Percentiles rank a stretch among this genome's conserved stretches.
Conservation (phyloP, 2,329 filamentous ascomycete genomes). For the Colletotrichum phormii region DNA sequence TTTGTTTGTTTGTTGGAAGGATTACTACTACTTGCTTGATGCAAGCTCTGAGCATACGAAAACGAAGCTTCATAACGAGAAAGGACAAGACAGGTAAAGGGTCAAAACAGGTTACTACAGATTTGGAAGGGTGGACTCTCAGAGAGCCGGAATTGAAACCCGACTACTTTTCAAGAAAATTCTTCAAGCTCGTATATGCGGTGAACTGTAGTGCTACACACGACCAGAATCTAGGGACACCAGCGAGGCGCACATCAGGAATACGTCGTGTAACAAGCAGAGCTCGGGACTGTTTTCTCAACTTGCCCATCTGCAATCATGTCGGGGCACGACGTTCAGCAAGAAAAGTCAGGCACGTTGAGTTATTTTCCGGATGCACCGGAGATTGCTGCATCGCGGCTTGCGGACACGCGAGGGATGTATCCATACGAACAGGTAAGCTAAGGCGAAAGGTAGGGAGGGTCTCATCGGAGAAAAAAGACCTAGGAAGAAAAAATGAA, state of each 20-base stretch:
- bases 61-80: constrained; percentile 2
- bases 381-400: background rate
- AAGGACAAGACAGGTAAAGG: background rate
- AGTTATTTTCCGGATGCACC: background rate
- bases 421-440: background rate
- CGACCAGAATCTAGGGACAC: background rate
- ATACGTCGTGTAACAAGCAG: background rate
- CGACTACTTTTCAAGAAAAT: background rate
- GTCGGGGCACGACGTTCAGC: background rate
- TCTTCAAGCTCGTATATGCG: background rate
- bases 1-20: constrained; percentile 2
- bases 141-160: background rate
- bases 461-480: background rate
- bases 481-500: background rate
- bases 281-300: background rate
- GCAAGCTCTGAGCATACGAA: constrained; percentile 1
- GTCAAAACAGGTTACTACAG: background rate
- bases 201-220: background rate
- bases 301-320: background rate
- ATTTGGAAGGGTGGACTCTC: background rate
- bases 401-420: background rate
- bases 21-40: constrained; percentile 1
- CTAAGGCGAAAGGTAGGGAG: too few relatives aligned
- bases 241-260: background rate
- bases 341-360: background rate